A percentile compares a stretch with the other conserved stretches of the same genome.
These are phyloP conservation scores for Glycine tomentella DNA, from an alignment of 306 rosid species.

Conservation along the genomic window DNA sequence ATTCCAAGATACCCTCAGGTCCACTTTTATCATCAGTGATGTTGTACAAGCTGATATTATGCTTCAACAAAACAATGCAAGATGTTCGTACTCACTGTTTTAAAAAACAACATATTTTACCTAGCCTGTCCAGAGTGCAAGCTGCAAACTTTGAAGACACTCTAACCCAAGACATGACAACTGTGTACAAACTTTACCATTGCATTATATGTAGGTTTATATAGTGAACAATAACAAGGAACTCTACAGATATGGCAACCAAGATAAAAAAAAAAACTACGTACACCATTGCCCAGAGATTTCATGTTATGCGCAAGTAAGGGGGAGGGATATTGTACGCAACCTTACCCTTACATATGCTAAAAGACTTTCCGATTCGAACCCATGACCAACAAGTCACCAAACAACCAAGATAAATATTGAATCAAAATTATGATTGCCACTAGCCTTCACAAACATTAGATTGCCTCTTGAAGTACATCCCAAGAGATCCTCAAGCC, in stretches of 20 bases:
- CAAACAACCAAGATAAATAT: constrained; percentile 25
- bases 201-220: constrained; percentile 28
- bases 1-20: not conserved
- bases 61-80: constrained; percentile 20
- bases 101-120: not conserved
- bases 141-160: constrained; percentile 33
- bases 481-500: constrained; percentile 8
- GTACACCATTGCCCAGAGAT: no score
- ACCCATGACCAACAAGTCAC: no score
- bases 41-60: not conserved
- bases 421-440: constrained; percentile 27
- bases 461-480: constrained; percentile 16
- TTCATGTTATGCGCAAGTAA: no score
- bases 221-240: constrained; percentile 15
- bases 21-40: not conserved
- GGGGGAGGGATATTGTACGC: no score
- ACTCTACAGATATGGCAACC: not conserved
- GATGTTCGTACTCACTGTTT: not conserved
- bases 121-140: constrained; percentile 7
- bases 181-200: constrained; percentile 31
- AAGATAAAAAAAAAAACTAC: no score
- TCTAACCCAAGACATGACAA: constrained; percentile 7
- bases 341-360: no score
- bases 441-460: not conserved
- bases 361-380: no score